Base-by-base conservation (phyloP, 345 rosid genomes). In the Cardamine resedifolia region DNA sequence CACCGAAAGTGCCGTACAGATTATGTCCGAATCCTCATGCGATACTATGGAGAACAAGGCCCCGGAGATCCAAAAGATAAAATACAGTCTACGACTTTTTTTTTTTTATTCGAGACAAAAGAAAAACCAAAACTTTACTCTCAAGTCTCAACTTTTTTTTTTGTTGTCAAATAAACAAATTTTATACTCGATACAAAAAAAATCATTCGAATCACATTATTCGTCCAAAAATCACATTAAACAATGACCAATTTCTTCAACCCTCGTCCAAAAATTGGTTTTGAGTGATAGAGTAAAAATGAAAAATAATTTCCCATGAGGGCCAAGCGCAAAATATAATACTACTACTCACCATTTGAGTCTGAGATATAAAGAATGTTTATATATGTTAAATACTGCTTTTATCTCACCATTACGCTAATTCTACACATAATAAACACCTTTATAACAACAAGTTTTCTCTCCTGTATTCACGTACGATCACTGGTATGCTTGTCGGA, bases 401-500 rank as follows among this genome's bases (percentile, higher is more conserved):
- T 55, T 49, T n/a, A n/a, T 59, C 66, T 57, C 16, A 27, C 64
- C 10, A 48, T 66, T 67, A 30, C 67, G 67, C 73, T 67, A 74
- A 28, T 28, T 57, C 66, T 57, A 68, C 58, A 43, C 27, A 51
- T 43, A 45, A n/a, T 49, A n/a, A n/a, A n/a, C n/a, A 65, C 44
- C 64, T 58, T 79, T 81, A 87, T 52, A 87, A 81, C 83, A 81
- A 81, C 73, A 83, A 69, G 34, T 81, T 74, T 69, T 90, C 94
- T 80, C 84, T 83, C 45, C 85, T 18, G 73, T 86, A 83, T 58
- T 85, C 94, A 9, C 91, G 84, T 21, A 88, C 91, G 5, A 88
- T 90, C 47, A 85, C 94, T 18, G 96, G 90, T 68, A 90, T 90
- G 61, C 94, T 88, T n/a, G 96, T 85, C 4, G 91, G 84, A 20